Conservation (phyloP, 305 asterid species). For the Fraxinus baroniana region DNA sequence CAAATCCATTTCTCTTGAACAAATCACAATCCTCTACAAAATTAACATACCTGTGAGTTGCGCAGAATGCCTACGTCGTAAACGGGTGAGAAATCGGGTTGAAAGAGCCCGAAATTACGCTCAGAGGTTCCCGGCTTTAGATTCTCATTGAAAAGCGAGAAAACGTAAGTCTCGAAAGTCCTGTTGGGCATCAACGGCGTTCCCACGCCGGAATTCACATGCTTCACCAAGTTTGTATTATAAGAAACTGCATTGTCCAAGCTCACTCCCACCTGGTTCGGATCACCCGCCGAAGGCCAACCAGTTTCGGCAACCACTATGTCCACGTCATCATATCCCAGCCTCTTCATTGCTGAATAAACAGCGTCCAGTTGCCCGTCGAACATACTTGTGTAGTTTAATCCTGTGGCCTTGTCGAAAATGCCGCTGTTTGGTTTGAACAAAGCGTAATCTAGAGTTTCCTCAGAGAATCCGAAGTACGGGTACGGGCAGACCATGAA, state of each 20-base stretch:
- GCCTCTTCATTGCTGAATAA: slow-evolving; percentile 47
- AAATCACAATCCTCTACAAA: neutral
- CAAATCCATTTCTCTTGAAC: neutral
- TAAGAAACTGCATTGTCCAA: slow-evolving; percentile 40
- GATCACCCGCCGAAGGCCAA: slow-evolving; percentile 65
- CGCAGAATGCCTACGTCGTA: slow-evolving; percentile 49
- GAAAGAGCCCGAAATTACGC: slow-evolving; percentile 49
- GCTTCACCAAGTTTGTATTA: slow-evolving; percentile 41
- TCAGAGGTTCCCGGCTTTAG: slow-evolving; percentile 43
- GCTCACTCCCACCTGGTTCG: slow-evolving; percentile 35
- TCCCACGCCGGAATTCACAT: slow-evolving; percentile 41
- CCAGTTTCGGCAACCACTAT: slow-evolving; percentile 65
- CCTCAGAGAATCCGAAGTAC: slow-evolving; percentile 36
- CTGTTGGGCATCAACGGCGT: slow-evolving; percentile 58
- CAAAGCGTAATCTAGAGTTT: slow-evolving; percentile 37
- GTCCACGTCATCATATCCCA: slow-evolving; percentile 54
- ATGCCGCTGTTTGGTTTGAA: slow-evolving; percentile 45
- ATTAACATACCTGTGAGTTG: slow-evolving; percentile 26
- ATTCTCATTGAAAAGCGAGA: slow-evolving; percentile 48
- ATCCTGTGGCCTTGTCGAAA: slow-evolving; percentile 32
- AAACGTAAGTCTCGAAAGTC: slow-evolving; percentile 47
- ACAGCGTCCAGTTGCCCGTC: slow-evolving; percentile 55
- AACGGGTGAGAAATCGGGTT: slow-evolving; percentile 50
- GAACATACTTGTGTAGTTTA: slow-evolving; percentile 49
- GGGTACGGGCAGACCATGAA: slow-evolving; percentile 68